Conservation (phyloP, 176 grass and related monocot genomes). For the Eragrostis nindensis region DNA sequence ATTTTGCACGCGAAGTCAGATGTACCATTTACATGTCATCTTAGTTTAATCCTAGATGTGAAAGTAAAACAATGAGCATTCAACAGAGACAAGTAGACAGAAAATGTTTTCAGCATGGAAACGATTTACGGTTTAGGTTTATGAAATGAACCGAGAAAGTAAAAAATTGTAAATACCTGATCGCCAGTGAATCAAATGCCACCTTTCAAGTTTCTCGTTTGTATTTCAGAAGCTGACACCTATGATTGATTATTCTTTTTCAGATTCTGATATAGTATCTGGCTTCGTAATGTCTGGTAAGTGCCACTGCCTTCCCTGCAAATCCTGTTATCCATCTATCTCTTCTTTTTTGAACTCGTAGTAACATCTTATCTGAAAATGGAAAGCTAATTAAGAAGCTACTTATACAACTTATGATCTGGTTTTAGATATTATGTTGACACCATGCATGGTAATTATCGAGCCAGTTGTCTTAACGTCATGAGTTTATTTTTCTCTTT, state of each 20-base stretch:
- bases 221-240: slow-evolving; percentile 27
- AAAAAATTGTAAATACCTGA: neutral
- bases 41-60: neutral
- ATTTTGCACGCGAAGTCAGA: neutral
- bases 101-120: no score
- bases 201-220: neutral
- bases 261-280: slow-evolving; percentile 84
- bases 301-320: slow-evolving; percentile 20
- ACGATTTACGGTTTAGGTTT: neutral
- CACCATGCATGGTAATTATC: neutral
- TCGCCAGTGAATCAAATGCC: slow-evolving; percentile 9
- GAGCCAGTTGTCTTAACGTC: slow-evolving; percentile 6
- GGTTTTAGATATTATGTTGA: neutral
- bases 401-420: neutral
- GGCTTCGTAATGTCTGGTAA: slow-evolving; percentile 88
- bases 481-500: neutral
- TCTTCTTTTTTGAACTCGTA: neutral
- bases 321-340: neutral
- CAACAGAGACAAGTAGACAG: no score
- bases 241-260: slow-evolving; percentile 48
- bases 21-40: neutral
- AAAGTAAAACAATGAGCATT: slow-evolving; percentile 4
- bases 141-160: neutral
- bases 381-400: neutral
- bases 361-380: slow-evolving; percentile 1